phyloP scores from a whole-genome alignment of 176 grass and related monocot species.

The Olyra latifolia region DNA sequence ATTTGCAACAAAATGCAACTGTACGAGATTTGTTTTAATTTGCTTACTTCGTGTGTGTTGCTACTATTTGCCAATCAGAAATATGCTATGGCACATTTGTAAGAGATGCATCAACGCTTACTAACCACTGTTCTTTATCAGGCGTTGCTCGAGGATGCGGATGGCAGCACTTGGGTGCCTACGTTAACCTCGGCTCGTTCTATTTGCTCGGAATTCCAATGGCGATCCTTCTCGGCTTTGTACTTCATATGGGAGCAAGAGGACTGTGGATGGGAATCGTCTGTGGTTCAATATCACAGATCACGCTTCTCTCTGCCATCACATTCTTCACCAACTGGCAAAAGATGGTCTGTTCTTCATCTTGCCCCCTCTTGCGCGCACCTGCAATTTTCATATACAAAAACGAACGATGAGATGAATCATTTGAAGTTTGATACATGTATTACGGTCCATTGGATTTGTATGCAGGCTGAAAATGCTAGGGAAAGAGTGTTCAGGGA shows the following conservation, averaged over 20 bases:
- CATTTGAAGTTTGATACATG: neutral
- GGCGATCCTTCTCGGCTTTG: constrained; percentile 61
- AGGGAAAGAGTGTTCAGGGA: constrained; percentile 57
- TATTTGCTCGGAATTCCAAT: constrained; percentile 79
- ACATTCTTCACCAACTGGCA: constrained; percentile 82
- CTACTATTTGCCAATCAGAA: neutral
- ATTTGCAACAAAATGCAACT: neutral
- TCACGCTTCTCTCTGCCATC: constrained; percentile 50
- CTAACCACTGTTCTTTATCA: constrained; percentile 24
- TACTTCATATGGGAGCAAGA: constrained; percentile 52
- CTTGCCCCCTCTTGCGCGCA: neutral
- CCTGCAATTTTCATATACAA: neutral
- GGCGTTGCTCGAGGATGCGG: constrained; percentile 84
- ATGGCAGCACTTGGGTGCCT: constrained; percentile 86
- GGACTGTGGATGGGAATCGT: constrained; percentile 86
- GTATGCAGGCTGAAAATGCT: constrained; percentile 49
- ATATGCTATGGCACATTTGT: neutral
- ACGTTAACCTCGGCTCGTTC: constrained; percentile 83
- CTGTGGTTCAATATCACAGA: constrained; percentile 70
- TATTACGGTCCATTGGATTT: neutral
- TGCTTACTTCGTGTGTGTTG: neutral
- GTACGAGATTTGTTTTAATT: neutral
- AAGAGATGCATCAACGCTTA: neutral
- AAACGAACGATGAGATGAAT: neutral
- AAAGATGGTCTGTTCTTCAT: constrained; percentile 56